A percentile compares a stretch with the other conserved stretches of the same genome.
phyloP scores from a whole-genome alignment of 306 rosid genomes.

The Betula pendula region DNA sequence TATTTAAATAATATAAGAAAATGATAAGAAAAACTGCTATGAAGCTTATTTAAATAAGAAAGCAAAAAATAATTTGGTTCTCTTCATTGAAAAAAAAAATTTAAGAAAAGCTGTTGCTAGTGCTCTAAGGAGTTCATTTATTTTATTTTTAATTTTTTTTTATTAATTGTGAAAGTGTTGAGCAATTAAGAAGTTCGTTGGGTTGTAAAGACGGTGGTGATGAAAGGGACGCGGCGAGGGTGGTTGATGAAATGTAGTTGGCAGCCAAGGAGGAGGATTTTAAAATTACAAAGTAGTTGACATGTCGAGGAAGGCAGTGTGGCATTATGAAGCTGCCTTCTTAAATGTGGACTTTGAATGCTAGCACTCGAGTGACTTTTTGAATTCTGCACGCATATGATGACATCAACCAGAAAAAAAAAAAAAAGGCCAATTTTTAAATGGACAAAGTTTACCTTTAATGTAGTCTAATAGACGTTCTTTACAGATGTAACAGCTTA shows the following conservation, averaged over 20 bases:
- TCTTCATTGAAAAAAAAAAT: no score
- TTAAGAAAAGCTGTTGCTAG: no score
- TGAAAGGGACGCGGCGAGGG: neutral
- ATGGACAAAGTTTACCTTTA: no score
- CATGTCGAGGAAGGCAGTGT: slow-evolving; percentile 10
- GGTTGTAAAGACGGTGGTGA: slow-evolving; percentile 36
- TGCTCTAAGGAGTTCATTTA: no score
- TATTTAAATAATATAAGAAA: no score
- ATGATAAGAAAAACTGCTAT: no score
- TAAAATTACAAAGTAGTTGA: slow-evolving; percentile 38
- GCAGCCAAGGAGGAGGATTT: slow-evolving; percentile 29
- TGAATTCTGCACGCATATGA: neutral
- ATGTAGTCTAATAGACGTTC: no score
- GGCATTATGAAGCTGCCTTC: slow-evolving; percentile 15
- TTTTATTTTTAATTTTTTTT: neutral
- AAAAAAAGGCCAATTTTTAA: no score
- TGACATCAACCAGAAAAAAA: neutral
- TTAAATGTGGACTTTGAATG: slow-evolving; percentile 29
- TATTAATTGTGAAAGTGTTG: neutral
- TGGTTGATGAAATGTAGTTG: slow-evolving; percentile 30
- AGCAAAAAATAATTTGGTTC: no score
- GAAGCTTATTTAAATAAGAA: no score
- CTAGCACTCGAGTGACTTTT: neutral
- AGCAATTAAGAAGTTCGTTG: slow-evolving; percentile 31
- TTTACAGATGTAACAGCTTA: no score